phyloP scores from a whole-genome alignment of 2,329 filamentous ascomycete species.

The Aspergillus tubingensis region DNA sequence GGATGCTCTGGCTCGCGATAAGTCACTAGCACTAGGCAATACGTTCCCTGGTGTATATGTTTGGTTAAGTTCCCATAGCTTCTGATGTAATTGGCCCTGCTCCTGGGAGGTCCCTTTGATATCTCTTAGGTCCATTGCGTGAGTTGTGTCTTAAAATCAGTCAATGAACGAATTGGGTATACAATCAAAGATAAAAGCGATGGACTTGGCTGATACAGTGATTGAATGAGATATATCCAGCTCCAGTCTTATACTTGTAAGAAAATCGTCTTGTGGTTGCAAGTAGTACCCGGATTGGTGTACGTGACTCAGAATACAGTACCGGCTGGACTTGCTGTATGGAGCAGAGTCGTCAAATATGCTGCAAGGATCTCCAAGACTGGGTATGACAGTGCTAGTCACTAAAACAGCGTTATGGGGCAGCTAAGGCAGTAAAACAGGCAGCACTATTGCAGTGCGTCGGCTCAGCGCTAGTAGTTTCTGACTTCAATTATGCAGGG shows the following conservation, averaged over 20 bases:
- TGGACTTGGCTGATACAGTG: not conserved
- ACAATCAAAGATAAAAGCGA: not conserved
- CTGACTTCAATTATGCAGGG: not conserved
- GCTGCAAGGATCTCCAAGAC: not conserved
- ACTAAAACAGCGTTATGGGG: not conserved
- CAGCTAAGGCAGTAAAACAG: not conserved
- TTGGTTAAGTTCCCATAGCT: slow-evolving; percentile 35
- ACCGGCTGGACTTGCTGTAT: not conserved
- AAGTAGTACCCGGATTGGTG: not conserved
- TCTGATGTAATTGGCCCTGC: slow-evolving; percentile 26
- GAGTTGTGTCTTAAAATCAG: not conserved
- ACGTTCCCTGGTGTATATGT: slow-evolving; percentile 32
- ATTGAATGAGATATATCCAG: not conserved
- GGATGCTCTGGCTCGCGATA: slow-evolving; percentile 37
- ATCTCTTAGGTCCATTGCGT: slow-evolving; percentile 18
- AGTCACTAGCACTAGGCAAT: slow-evolving; percentile 32
- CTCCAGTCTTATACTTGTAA: too few relatives aligned
- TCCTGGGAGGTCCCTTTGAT: slow-evolving; percentile 11
- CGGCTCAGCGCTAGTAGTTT: not conserved
- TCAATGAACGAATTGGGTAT: not conserved
- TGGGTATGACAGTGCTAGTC: not conserved
- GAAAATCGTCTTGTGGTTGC: not conserved
- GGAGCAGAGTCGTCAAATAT: not conserved
- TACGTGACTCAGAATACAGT: not conserved
- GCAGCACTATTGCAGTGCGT: not conserved